phyloP scores from a whole-genome alignment of 345 rosid genomes.

The Nasturtium officinale region DNA sequence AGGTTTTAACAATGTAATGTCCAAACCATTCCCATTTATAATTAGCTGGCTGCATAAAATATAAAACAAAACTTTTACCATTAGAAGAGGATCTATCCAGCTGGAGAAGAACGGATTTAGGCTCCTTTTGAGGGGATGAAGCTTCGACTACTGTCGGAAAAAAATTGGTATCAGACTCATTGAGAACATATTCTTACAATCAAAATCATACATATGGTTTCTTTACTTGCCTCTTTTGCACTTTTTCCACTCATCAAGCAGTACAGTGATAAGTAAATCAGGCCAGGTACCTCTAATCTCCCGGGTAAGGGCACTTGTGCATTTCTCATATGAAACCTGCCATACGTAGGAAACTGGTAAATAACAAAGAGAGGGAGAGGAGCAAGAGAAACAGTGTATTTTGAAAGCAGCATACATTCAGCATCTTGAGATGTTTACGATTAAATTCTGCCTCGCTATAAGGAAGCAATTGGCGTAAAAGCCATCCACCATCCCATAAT shows the following conservation, averaged over 20 bases:
- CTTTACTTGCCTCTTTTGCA: constrained; percentile 82
- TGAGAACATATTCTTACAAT: constrained; percentile 26
- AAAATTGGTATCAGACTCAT: constrained; percentile 18
- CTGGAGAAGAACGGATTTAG: constrained; percentile 71
- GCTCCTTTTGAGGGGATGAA: constrained; percentile 80
- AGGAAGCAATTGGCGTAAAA: constrained; percentile 93
- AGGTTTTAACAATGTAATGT: background rate
- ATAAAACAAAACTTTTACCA: constrained; percentile 50
- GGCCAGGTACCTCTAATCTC: constrained; percentile 83
- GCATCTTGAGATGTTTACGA: constrained; percentile 66
- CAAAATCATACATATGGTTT: constrained; percentile 11
- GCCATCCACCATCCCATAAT: constrained; percentile 98
- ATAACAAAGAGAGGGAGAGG: background rate
- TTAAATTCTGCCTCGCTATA: constrained; percentile 84
- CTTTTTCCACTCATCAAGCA: constrained; percentile 89
- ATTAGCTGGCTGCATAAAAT: constrained; percentile 18
- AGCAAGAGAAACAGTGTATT: background rate
- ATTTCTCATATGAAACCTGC: constrained; percentile 75
- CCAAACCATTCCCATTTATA: constrained; percentile 12
- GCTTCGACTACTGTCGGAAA: constrained; percentile 79
- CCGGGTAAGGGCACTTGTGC: constrained; percentile 51
- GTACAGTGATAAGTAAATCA: constrained; percentile 71
- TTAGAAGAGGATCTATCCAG: constrained; percentile 50
- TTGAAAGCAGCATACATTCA: constrained; percentile 55
- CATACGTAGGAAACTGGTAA: constrained; percentile 19